Conservation (phyloP, 2,329 filamentous ascomycete species). For the Myriosclerotinia curreyana region DNA sequence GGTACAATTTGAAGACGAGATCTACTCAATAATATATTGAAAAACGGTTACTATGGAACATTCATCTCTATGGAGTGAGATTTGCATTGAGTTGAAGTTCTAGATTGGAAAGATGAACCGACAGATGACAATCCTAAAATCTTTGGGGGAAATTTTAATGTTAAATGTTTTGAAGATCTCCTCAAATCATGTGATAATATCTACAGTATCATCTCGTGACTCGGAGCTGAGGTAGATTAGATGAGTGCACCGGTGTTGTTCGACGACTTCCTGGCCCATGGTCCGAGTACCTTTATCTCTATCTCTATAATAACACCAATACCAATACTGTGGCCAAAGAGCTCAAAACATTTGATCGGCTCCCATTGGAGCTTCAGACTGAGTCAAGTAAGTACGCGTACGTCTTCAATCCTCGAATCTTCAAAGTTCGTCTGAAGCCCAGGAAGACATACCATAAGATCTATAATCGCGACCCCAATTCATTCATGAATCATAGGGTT, state of each 20-base stretch:
- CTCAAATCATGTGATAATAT: not conserved
- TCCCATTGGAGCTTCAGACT: not conserved
- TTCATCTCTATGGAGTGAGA: not conserved
- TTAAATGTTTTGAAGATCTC: not conserved
- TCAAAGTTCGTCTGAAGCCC: not conserved
- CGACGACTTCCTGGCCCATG: not conserved
- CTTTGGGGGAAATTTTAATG: not conserved
- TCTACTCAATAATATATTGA: no score
- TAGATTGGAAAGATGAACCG: not conserved
- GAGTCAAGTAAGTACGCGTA: not conserved
- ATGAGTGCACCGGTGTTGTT: no score
- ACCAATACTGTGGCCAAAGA: not conserved
- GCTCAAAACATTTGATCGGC: not conserved
- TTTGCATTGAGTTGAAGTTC: not conserved
- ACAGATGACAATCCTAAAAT: not conserved
- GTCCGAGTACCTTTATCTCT: not conserved
- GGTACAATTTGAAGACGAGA: no score
- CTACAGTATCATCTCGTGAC: not conserved
- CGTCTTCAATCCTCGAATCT: not conserved
- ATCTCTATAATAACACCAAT: not conserved
- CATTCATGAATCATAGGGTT: no score
- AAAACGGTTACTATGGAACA: no score
- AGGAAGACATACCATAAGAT: no score
- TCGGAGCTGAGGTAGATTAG: not conserved
- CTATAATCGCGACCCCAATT: not conserved